A percentile compares a stretch with the other conserved stretches of the same genome.
Conservation (phyloP, 83 land plant genomes). For the Isoetes engelmannii region DNA sequence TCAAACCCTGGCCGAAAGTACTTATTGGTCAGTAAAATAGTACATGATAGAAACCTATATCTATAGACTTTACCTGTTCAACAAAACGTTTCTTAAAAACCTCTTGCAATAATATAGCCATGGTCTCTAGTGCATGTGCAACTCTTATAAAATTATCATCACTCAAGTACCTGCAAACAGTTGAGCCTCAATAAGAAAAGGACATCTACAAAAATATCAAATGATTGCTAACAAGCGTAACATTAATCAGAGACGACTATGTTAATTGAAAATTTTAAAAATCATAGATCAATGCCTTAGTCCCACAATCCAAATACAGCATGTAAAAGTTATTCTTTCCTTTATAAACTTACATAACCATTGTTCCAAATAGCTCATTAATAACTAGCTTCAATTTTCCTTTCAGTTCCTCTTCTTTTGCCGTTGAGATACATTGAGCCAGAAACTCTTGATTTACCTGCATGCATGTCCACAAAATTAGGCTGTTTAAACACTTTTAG, state of each 20-base stretch:
- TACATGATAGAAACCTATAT: neutral
- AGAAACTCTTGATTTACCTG: conserved; percentile 36
- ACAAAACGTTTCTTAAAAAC: conserved; percentile 34
- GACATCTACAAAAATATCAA: neutral
- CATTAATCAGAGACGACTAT: no score
- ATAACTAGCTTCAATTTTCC: conserved; percentile 20
- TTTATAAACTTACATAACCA: conserved; percentile 14
- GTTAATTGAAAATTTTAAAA: neutral
- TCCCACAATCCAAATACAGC: neutral
- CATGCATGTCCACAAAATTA: conserved; percentile 3
- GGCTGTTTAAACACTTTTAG: neutral
- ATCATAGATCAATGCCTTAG: neutral
- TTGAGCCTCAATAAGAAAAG: neutral
- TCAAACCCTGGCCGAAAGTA: conserved; percentile 22
- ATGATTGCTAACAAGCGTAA: neutral
- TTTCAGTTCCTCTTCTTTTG: conserved; percentile 26
- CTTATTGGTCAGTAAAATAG: neutral
- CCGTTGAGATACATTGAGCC: conserved; percentile 25
- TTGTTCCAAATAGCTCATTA: conserved; percentile 32
- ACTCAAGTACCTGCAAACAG: conserved; percentile 23
- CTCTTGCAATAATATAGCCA: conserved; percentile 28
- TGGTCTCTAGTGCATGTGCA: conserved; percentile 35
- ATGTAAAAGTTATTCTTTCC: neutral
- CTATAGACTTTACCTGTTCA: conserved; percentile 22
- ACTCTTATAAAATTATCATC: conserved; percentile 38